Evolutionary conservation across 1,284 basidiomycete genomes (phyloP).

Genomic region (Leccinum angustisporum): DNA sequence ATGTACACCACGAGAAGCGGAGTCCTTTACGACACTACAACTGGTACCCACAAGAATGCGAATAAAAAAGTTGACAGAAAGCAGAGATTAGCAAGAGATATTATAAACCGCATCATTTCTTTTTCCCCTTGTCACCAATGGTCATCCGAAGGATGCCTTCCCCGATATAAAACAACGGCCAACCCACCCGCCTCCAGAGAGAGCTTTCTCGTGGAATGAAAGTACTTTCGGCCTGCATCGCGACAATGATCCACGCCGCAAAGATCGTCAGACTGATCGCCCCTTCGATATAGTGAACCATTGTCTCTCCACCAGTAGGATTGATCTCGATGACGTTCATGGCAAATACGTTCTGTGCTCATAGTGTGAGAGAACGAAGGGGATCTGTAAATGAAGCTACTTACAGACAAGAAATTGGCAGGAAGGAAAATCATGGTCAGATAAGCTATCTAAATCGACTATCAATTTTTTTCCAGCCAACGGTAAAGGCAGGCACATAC

Average conservation of each 20-base stretch:
- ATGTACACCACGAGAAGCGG: not conserved
- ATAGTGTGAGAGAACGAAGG: slow-evolving; percentile 5
- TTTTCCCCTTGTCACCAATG: slow-evolving; percentile 8
- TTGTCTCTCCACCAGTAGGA: slow-evolving; percentile 28
- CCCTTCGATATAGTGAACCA: slow-evolving; percentile 41
- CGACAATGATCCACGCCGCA: slow-evolving; percentile 44
- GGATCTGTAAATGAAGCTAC: slow-evolving; percentile 18
- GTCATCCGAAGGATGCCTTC: not conserved
- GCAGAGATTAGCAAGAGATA: not conserved
- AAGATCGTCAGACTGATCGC: slow-evolving; percentile 45
- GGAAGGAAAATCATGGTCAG: slow-evolving; percentile 60
- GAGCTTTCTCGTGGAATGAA: slow-evolving; percentile 21
- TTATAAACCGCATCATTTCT: slow-evolving; percentile 7
- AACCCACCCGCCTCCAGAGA: slow-evolving; percentile 22
- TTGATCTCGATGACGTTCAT: slow-evolving; percentile 49
- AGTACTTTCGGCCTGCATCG: slow-evolving; percentile 28
- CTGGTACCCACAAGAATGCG: not conserved
- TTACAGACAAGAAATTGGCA: slow-evolving; percentile 50
- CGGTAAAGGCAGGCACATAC: slow-evolving; percentile 23
- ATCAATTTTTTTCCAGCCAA: not conserved
- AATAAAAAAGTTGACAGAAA: not conserved
- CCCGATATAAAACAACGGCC: slow-evolving; percentile 24
- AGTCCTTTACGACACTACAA: not conserved
- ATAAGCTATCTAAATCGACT: slow-evolving; percentile 39
- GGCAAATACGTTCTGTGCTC: slow-evolving; percentile 41